phyloP scores from a whole-genome alignment of 1,139 yeast genomes.

The Candida tropicalis region DNA sequence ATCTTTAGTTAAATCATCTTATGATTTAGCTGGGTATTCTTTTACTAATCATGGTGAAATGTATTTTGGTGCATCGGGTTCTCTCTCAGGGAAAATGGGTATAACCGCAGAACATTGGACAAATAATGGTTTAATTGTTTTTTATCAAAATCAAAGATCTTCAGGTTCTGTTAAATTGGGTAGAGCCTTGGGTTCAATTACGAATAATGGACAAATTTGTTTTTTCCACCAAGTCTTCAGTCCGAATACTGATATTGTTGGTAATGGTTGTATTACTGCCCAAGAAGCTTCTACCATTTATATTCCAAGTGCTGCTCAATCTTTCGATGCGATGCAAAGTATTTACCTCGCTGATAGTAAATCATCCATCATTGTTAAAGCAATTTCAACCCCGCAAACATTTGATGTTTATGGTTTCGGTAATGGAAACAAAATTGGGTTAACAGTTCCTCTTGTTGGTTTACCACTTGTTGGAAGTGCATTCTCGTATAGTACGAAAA shows the following conservation, averaged over 20 bases:
- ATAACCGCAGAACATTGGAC: constrained; percentile 25
- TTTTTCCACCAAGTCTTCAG: constrained; percentile 25
- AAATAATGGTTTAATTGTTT: constrained; percentile 31
- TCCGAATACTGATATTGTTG: constrained; percentile 28
- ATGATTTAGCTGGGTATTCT: constrained; percentile 21
- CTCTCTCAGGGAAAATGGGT: constrained; percentile 21
- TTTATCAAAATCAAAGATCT: constrained; percentile 24
- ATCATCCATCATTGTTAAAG: constrained; percentile 25
- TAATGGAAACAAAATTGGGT: constrained; percentile 29
- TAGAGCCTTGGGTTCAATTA: constrained; percentile 19
- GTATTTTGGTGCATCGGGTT: constrained; percentile 29
- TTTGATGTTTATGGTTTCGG: constrained; percentile 36
- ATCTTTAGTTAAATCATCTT: constrained; percentile 22
- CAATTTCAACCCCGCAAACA: constrained; percentile 22
- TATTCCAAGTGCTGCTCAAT: constrained; percentile 21
- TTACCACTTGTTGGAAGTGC: constrained; percentile 15
- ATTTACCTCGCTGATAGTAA: constrained; percentile 23
- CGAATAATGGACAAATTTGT: constrained; percentile 35
- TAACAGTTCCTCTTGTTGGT: constrained; percentile 21
- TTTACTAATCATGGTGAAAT: constrained; percentile 32
- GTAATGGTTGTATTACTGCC: constrained; percentile 33
- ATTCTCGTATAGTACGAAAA: constrained; percentile 16
- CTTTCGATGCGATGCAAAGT: constrained; percentile 23
- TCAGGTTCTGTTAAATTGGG: constrained; percentile 26
- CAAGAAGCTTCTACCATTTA: constrained; percentile 25